These are phyloP conservation scores for Auxenochlorella protothecoides DNA, from an alignment of 139 green algal species.

Conservation along the genomic window DNA sequence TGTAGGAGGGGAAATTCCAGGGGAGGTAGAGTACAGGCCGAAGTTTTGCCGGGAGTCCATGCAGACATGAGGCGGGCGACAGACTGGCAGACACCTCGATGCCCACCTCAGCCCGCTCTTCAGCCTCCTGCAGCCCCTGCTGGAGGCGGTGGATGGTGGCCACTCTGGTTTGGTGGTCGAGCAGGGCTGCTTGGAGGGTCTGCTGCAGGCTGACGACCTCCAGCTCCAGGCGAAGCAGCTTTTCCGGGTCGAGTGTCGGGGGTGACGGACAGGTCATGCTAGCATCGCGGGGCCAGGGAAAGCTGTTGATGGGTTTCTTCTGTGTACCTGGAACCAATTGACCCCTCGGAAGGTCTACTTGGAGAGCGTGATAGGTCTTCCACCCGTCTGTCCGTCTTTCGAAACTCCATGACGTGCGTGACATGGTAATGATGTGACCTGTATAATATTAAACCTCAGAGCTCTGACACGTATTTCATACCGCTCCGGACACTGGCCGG, in stretches of 20 bases:
- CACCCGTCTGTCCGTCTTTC: neutral
- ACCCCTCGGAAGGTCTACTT: no score
- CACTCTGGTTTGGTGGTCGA: constrained; percentile 13
- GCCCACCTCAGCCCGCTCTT: constrained; percentile 7
- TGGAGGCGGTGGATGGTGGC: constrained; percentile 1
- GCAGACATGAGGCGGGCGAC: no score
- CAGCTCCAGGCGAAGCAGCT: constrained; percentile 13
- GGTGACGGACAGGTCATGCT: neutral
- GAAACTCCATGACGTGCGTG: neutral
- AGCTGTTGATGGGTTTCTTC: constrained; percentile 1
- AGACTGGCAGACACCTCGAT: no score
- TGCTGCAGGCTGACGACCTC: constrained; percentile 21
- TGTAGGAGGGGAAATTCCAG: no score
- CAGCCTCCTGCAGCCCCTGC: constrained; percentile 1
- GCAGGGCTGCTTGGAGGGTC: constrained; percentile 8
- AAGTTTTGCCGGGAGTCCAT: no score
- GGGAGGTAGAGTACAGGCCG: no score
- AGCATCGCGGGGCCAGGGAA: neutral
- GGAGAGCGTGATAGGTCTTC: neutral
- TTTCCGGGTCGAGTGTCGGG: neutral
- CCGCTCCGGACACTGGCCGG: no score
- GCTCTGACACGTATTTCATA: no score
- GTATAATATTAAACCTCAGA: no score
- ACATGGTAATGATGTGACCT: neutral
- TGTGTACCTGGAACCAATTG: neutral